A percentile compares a stretch with the other conserved stretches of the same genome.
These are phyloP conservation scores for Neurospora sp. DNA, from an alignment of 495 filamentous ascomycete genomes.

Conservation along the genomic window DNA sequence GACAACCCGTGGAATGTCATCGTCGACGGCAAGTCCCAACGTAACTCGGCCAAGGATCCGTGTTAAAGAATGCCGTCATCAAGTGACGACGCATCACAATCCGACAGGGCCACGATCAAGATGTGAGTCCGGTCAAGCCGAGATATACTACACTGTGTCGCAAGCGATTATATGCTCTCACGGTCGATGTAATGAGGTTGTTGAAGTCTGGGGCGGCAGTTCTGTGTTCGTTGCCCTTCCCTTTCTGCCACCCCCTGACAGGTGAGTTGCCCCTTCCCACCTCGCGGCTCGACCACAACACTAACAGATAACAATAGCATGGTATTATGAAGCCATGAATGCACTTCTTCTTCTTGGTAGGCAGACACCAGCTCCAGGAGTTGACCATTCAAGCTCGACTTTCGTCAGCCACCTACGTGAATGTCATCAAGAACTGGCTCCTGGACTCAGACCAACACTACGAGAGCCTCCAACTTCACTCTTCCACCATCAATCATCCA, in stretches of 20 bases:
- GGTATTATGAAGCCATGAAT: neutral
- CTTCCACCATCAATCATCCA: too few species aligned
- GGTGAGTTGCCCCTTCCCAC: neutral
- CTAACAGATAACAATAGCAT: neutral
- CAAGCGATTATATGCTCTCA: neutral
- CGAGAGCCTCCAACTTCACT: too few species aligned
- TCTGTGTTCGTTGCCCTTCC: neutral
- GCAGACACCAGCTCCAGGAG: accelerated
- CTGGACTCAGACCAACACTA: too few species aligned
- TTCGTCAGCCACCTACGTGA: too few species aligned
- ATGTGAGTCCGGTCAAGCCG: neutral
- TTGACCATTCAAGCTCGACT: neutral
- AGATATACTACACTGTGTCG: neutral
- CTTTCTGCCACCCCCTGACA: neutral
- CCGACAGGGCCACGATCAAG: neutral
- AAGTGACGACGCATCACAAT: neutral
- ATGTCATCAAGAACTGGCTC: too few species aligned
- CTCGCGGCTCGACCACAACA: neutral
- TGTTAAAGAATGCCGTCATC: neutral
- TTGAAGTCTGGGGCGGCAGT: too few species aligned
- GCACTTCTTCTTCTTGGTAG: neutral
- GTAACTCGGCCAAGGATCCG: too few species aligned
- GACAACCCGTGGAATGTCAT: too few species aligned
- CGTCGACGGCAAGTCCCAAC: too few species aligned
- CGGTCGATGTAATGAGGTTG: too few species aligned